Evolutionary conservation across 2,329 filamentous ascomycete genomes (phyloP), one percentile per base, ranked within the genome.

Genomic region (Dactylellina haptotyla): DNA sequence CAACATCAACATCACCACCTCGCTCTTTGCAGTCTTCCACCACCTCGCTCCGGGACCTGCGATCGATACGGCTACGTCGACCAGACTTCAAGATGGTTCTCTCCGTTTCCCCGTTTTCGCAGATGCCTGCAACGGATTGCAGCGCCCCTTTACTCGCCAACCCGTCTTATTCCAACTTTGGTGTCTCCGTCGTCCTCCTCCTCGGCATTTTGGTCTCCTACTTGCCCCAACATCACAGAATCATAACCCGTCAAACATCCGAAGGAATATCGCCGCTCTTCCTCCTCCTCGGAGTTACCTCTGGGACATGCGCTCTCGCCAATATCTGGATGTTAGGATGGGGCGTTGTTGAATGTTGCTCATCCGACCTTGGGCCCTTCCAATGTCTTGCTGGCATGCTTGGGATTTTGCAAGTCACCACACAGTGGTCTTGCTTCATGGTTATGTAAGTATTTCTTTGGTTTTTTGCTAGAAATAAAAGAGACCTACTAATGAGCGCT

Each of bases 221-320:
- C 83, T 86, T 98, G 1, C 95, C 95, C 0, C 95, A 99, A 80
- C 94, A 98, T 82, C 87, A 90, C 80, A 92, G 95, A 79, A 98
- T 99, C 82, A 91, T 97, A 77, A 84, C 87, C 41, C 88, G 93
- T 63, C 87, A 89, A 74, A 95, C 92, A 12, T 96, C 94, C 20
- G 94, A 96, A 80, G 95, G 95, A 75, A 93, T 99, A 75, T 97
- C 93, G 28, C 94, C 95, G 6, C 95, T 94, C 81, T 99, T 97
- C 80, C 89, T 99, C 76, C 87, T 98, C 1, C 87, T 99, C n/a
- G 95, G 95, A 72, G 92, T 91, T 25, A 94, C 94, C 1, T 96
- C 92, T 5, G 91, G 91, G 77, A 96, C 91, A 57, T 91, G 90
- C 51, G 90, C 91, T 25, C 92, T 99, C 78, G 92, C 91, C 75